phyloP scores from a whole-genome alignment of 192 early-diverging fungal species.

The Irineochytrium annulatum region DNA sequence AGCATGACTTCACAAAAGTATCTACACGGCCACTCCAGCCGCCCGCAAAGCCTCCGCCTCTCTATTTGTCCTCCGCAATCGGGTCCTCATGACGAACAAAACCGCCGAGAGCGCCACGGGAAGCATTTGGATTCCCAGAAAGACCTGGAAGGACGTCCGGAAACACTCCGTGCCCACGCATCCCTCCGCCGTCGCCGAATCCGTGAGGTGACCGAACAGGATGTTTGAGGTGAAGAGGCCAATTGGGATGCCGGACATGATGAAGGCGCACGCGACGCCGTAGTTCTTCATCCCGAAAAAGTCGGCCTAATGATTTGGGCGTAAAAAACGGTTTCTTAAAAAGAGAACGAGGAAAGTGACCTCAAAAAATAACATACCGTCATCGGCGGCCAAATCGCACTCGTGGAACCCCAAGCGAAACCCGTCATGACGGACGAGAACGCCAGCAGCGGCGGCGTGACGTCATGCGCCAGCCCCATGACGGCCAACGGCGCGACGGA shows the following conservation, averaged over 20 bases:
- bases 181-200: background rate
- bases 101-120: slow-evolving; percentile 6
- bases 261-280: slow-evolving; percentile 26
- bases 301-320: background rate
- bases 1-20: too few relatives aligned
- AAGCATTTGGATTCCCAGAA: slow-evolving; percentile 8
- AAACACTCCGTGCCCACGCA: slow-evolving; percentile 9
- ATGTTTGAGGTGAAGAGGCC: slow-evolving; percentile 22
- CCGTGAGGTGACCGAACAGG: slow-evolving; percentile 21
- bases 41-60: too few relatives aligned
- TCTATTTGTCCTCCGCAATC: too few relatives aligned
- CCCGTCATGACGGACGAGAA: slow-evolving; percentile 18
- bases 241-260: slow-evolving; percentile 23
- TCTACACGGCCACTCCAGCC: too few relatives aligned
- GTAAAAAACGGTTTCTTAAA: background rate
- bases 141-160: background rate
- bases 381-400: slow-evolving; percentile 24
- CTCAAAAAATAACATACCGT: background rate
- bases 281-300: slow-evolving; percentile 27
- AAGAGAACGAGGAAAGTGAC: background rate
- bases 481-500: slow-evolving; percentile 9
- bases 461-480: slow-evolving; percentile 3
- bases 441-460: background rate
- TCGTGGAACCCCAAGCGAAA: slow-evolving; percentile 20
- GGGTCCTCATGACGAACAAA: slow-evolving; percentile 6